Base-by-base conservation (phyloP, 371 early-diverging fungal species). In the Basidiobolus meristosporus region DNA sequence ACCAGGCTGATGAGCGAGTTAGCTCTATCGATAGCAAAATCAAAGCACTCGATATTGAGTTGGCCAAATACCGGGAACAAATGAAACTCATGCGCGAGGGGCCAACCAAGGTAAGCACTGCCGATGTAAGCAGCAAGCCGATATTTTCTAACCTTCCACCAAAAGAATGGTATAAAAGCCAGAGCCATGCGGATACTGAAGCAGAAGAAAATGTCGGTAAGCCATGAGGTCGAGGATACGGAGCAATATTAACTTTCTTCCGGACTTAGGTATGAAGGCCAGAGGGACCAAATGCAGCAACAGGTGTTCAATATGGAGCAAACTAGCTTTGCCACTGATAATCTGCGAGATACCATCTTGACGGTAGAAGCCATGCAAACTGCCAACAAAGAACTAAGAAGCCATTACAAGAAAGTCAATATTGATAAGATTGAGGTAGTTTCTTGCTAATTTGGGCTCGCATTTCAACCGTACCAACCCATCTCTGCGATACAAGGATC, bases 231-330 rank as follows among this genome's bases (percentile, higher is more conserved):
- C 18, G 1, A 20, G 14, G 10, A 15, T 12, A 34, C 26, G 7
- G 18, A 10, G 34, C 34, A 4, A n/a, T 34, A 6, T 17, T 31
- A 19, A 32, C 20, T 31, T 17, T n/a, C n/a, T n/a, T n/a, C n/a
- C n/a, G n/a, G 20, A n/a, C 38, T 14, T 53, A 78, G 76, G 15
- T 89, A 91, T 54, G 93, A 93, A 53, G 62, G 68, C 18, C 93
- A 93, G 54, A 68, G 85, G 40, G 90, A 92, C 39, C 84, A 87
- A 44, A 66, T 93, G 19, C 80, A 78, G 56, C 85, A 87, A 50
- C 92, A 93, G 56, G 73, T 90, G 14, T 93, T 90, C 53, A 93
- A 90, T 63, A 92, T 96, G 92, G 97, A 96, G 56, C 90, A 90
- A 63, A 84, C 91, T 11, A 61, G 65, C 37, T 82, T 92, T 68